These are phyloP conservation scores for Blepharisma stoltei DNA, from an alignment of 73 alveolate genomes.

Conservation along the genomic window DNA sequence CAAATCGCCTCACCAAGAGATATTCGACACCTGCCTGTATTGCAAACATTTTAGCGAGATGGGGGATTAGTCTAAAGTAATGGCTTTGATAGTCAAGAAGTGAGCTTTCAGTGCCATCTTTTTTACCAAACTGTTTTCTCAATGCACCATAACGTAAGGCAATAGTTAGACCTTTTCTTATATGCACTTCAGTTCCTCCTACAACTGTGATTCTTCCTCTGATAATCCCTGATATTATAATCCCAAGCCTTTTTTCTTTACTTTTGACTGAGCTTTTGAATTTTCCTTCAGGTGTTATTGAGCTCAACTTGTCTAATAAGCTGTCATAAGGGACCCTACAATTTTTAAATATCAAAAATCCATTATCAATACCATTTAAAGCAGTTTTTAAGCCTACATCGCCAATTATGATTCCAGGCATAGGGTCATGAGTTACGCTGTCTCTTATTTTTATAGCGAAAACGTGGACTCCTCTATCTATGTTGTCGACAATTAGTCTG, in stretches of 20 bases:
- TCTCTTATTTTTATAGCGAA: conserved; percentile 74
- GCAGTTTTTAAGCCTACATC: conserved; percentile 85
- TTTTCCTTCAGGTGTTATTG: conserved; percentile 59
- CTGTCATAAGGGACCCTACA: conserved; percentile 65
- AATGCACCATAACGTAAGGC: conserved; percentile 65
- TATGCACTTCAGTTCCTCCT: conserved; percentile 44
- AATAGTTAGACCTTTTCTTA: conserved; percentile 39
- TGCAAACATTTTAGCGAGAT: conserved; percentile 34
- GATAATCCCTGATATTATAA: conserved; percentile 55
- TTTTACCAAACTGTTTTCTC: conserved; percentile 63
- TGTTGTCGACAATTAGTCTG: conserved; percentile 45
- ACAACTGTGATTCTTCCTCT: conserved; percentile 72
- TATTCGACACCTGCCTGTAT: no score
- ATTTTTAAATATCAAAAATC: conserved; percentile 64
- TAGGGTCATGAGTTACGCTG: conserved; percentile 45
- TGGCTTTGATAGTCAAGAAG: conserved; percentile 61
- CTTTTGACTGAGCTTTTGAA: conserved; percentile 55
- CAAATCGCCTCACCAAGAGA: no score
- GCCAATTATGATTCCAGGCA: conserved; percentile 74
- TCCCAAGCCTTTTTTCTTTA: conserved; percentile 75
- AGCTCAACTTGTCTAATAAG: conserved; percentile 62
- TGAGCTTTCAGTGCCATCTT: conserved; percentile 51
- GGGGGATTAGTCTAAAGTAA: conserved; percentile 55
- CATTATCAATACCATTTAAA: conserved; percentile 74
- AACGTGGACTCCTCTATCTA: conserved; percentile 74